phyloP scores from a whole-genome alignment of 2,329 filamentous ascomycete genomes.

The Claviceps sp. region DNA sequence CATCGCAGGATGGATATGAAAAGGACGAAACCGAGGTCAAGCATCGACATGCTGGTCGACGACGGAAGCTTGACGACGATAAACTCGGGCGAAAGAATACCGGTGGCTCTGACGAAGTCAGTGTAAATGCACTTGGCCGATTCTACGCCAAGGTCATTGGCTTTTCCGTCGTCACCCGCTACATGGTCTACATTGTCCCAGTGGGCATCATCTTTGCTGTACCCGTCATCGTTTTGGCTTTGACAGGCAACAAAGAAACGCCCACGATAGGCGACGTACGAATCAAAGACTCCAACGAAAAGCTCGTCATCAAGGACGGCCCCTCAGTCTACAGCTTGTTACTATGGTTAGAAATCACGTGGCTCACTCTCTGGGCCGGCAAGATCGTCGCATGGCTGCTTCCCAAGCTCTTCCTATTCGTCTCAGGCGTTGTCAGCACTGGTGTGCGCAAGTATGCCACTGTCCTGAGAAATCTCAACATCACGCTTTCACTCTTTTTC shows the following conservation, averaged over 20 bases:
- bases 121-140: conserved; percentile 51
- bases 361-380: conserved; percentile 53
- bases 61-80: conserved; percentile 31
- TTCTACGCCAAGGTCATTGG: conserved; percentile 51
- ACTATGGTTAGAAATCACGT: conserved; percentile 55
- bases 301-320: conserved; percentile 14
- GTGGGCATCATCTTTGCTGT: conserved; percentile 47
- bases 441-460: conserved; percentile 59
- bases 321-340: conserved; percentile 48
- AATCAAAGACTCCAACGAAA: conserved; percentile 8
- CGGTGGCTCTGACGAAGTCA: conserved; percentile 35
- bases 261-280: conserved; percentile 22
- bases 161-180: conserved; percentile 51
- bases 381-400: conserved; percentile 51
- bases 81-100: conserved; percentile 28
- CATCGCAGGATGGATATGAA: conserved; percentile 25
- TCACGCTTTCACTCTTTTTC: conserved; percentile 55
- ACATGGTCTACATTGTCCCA: conserved; percentile 55
- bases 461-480: conserved; percentile 49
- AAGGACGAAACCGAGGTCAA: conserved; percentile 28
- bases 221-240: conserved; percentile 43
- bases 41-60: conserved; percentile 27
- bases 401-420: conserved; percentile 52
- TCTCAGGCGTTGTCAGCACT: conserved; percentile 54
- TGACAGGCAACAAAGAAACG: conserved; percentile 26